Evolutionary conservation across 108 stramenopile species (phyloP).

Genomic region (Fragilariopsis cylindrus): DNA sequence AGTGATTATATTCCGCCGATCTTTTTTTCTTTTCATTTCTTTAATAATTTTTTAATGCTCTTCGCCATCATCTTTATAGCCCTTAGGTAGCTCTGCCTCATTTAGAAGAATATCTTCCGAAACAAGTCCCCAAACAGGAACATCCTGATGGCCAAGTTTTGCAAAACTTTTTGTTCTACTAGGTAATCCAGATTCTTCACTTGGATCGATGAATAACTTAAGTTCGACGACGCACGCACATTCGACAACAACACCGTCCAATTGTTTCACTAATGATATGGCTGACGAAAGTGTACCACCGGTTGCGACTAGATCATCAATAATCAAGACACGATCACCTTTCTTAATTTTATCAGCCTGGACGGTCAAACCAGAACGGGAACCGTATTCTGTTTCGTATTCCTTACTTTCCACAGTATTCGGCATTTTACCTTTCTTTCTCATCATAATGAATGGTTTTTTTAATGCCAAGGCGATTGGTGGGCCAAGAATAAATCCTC

Average conservation of each 20-base stretch:
- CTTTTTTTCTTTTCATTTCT: no score
- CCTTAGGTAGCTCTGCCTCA: slow-evolving; percentile 72
- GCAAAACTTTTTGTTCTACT: slow-evolving; percentile 72
- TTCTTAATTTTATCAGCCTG: slow-evolving; percentile 83
- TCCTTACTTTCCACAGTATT: slow-evolving; percentile 79
- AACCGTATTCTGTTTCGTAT: slow-evolving; percentile 96
- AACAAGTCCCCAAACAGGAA: slow-evolving; percentile 88
- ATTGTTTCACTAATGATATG: slow-evolving; percentile 74
- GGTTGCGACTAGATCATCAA: slow-evolving; percentile 98
- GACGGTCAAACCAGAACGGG: slow-evolving; percentile 87
- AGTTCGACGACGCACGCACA: slow-evolving; percentile 91
- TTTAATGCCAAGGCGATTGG: slow-evolving; percentile 95
- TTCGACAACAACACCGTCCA: slow-evolving; percentile 79
- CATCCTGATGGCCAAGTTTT: slow-evolving; percentile 56
- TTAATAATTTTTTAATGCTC: slow-evolving; percentile 55
- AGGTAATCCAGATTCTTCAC: slow-evolving; percentile 69
- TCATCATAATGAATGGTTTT: slow-evolving; percentile 98
- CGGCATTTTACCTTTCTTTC: slow-evolving; percentile 98
- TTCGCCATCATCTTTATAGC: slow-evolving; percentile 90
- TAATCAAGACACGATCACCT: slow-evolving; percentile 90
- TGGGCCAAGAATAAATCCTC: slow-evolving; percentile 96
- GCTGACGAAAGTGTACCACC: slow-evolving; percentile 91
- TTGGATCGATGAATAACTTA: slow-evolving; percentile 87
- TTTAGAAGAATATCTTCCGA: slow-evolving; percentile 82
- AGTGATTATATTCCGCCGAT: no score